Conservation (phyloP, 441 rosid genomes). For the Pelargonium australe region DNA sequence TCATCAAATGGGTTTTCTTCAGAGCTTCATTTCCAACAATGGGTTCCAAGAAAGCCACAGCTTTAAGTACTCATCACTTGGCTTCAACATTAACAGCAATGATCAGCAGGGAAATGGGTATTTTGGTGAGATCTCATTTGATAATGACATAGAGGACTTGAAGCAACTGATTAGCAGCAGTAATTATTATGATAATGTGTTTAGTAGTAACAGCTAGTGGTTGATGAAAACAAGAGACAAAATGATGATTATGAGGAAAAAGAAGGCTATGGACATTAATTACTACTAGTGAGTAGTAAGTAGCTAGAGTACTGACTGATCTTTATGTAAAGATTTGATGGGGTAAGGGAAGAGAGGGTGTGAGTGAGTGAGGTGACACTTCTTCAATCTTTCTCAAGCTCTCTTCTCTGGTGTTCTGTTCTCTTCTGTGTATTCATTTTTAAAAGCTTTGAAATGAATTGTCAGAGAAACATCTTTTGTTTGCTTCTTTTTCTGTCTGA, state of each 20-base stretch:
- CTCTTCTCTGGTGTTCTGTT: background rate
- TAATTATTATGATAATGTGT: conserved; percentile 7
- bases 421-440: background rate
- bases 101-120: conserved; percentile 23
- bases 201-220: background rate
- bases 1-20: conserved; percentile 16
- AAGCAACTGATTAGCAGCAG: conserved; percentile 36
- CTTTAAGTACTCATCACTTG: conserved; percentile 19
- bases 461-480: too few species aligned
- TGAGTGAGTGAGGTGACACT: background rate
- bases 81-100: conserved; percentile 15
- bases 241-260: conserved; percentile 18
- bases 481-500: too few species aligned
- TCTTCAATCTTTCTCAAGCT: background rate
- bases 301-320: background rate
- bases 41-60: conserved; percentile 33
- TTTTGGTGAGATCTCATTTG: conserved; percentile 23
- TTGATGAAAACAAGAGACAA: conserved; percentile 40
- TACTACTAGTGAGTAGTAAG: background rate
- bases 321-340: background rate
- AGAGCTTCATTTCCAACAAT: conserved; percentile 20
- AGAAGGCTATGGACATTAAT: background rate
- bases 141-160: conserved; percentile 36
- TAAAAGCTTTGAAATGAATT: too few species aligned
- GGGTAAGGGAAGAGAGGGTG: background rate